Conservation (phyloP, 352 stramenopile genomes). For the Phytophthora europaea region DNA sequence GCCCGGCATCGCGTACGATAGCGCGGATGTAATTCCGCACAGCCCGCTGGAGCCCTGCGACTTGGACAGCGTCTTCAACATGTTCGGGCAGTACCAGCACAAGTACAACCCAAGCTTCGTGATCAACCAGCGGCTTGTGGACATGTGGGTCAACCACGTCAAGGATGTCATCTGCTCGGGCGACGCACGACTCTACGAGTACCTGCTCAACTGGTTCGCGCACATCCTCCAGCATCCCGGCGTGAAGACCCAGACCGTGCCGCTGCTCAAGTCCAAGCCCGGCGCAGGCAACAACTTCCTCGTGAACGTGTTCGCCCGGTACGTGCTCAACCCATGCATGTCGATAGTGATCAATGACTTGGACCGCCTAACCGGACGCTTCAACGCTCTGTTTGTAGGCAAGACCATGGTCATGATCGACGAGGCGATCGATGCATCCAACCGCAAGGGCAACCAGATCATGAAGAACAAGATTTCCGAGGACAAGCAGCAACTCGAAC, state of each 20-base stretch:
- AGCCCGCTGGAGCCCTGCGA: background rate
- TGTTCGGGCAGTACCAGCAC: background rate
- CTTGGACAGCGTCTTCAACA: background rate
- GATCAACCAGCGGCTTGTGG: background rate
- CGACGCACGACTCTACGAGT: background rate
- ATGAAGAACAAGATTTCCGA: too few species aligned
- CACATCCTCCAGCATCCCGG: background rate
- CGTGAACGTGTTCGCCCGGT: too few species aligned
- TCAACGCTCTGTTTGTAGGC: too few species aligned
- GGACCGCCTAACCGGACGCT: too few species aligned
- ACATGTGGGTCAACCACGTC: background rate
- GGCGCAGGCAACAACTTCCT: too few species aligned
- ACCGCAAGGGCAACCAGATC: too few species aligned
- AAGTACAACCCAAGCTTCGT: background rate
- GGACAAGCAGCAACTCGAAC: too few species aligned
- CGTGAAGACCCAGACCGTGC: background rate
- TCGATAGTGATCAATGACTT: too few species aligned
- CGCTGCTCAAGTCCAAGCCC: slow-evolving; percentile 1
- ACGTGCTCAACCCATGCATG: too few species aligned
- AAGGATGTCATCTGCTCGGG: background rate
- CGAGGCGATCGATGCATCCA: too few species aligned
- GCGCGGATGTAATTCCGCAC: background rate
- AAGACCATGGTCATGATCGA: too few species aligned
- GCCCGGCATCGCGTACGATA: background rate
- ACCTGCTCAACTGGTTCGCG: background rate